phyloP scores from a whole-genome alignment of 306 rosid genomes.

The Quillaja saponaria region DNA sequence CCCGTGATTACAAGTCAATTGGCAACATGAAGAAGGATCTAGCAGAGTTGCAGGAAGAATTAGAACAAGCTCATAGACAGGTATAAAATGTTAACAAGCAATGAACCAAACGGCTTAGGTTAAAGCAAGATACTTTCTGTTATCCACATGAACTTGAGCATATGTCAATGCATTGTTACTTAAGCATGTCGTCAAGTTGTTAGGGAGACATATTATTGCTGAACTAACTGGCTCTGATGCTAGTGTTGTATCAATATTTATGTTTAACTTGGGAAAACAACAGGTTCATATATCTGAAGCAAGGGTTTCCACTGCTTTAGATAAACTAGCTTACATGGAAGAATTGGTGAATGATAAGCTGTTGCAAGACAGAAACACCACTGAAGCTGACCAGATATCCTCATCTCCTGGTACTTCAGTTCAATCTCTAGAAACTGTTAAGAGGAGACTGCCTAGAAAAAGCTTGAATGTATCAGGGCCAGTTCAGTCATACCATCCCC shows the following conservation, averaged over 20 bases:
- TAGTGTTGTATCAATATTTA: slow-evolving; percentile 4
- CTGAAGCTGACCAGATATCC: slow-evolving; percentile 51
- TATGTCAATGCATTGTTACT: neutral
- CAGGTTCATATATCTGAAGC: slow-evolving; percentile 98
- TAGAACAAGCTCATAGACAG: slow-evolving; percentile 85
- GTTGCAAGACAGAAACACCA: slow-evolving; percentile 54
- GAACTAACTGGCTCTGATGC: neutral
- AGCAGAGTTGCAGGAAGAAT: slow-evolving; percentile 83
- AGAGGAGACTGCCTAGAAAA: slow-evolving; percentile 47
- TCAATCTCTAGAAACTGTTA: slow-evolving; percentile 36
- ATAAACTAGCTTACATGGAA: slow-evolving; percentile 98
- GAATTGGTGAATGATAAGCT: slow-evolving; percentile 84
- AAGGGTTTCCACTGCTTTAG: slow-evolving; percentile 86
- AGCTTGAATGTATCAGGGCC: slow-evolving; percentile 89
- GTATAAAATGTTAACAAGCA: slow-evolving; percentile 34
- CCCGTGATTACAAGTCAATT: slow-evolving; percentile 85
- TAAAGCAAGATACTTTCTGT: neutral
- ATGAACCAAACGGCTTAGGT: slow-evolving; percentile 5
- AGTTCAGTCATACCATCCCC: slow-evolving; percentile 79
- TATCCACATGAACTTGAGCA: neutral
- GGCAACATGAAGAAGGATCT: slow-evolving; percentile 93
- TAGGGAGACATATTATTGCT: too few relatives aligned
- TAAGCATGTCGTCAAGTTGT: neutral
- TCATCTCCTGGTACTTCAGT: slow-evolving; percentile 57
- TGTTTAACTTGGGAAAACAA: slow-evolving; percentile 35